Base-by-base conservation (phyloP, 306 rosid species). In the Trichosanthes truncata region DNA sequence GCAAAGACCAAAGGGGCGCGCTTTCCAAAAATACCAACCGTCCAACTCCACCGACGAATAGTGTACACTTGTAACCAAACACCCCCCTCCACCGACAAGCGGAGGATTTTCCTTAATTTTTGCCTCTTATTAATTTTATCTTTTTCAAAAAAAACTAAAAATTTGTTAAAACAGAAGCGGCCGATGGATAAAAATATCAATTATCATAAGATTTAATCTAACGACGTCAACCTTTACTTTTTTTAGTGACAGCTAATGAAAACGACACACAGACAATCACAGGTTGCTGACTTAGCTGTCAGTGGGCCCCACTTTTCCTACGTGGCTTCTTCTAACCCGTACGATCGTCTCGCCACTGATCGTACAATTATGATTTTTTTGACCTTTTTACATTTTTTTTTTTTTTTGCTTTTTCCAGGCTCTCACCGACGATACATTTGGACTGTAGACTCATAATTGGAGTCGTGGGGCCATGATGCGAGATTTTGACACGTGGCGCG, bases 211-310 rank as follows among this genome's bases (percentile, higher is more conserved):
- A 26, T 74, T 74, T 74, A 72, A 72, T 29, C 56, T 71, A 74
- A 51, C 62, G 46, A 77, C 80, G 80, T 77, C 80, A 77, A 77
- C 80, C 68, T 35, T 77, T 56, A 38, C 80, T 77, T 77, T 77
- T 40, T 77, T 77, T 57, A n/a, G 71, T 57, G 80, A 77, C 80
- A 77, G 80, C 80, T 77, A 55, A 55, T 57, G 80, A 77, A 41
- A 77, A 71, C 36, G 80, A 77, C 67, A 12, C 25, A 57, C 56
- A 57, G 36, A 77, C 51, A 57, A 59, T 77, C 68, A 77, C 80
- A 77, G 55, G 40, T 38, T 36, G 71, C 68, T 77, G 71, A 77
- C 71, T n/a, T 57, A 77, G 71, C 80, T 77, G 80, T 77, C 67
- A 3, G 2, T 77, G 55, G 80, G 6, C 38, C 80, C 67, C 25